A percentile compares a stretch with the other conserved stretches of the same genome.
Conservation (phyloP, 2,329 filamentous ascomycete species). For the Fusarium sp. region DNA sequence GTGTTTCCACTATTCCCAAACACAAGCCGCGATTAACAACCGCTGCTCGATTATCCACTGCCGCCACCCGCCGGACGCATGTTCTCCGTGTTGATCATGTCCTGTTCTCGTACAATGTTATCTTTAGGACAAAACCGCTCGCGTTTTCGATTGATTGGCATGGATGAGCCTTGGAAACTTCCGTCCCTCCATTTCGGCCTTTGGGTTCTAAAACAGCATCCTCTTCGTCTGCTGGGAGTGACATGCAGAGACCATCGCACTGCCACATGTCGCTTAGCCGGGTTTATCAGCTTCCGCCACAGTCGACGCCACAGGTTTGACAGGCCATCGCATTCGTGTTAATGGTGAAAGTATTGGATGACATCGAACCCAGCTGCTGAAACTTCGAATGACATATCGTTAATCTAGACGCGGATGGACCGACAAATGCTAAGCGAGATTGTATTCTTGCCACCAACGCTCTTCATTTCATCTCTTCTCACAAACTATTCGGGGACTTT, state of each 20-base stretch:
- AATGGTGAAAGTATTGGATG: conserved; percentile 14
- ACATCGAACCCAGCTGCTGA: conserved; percentile 11
- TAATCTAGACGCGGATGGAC: conserved; percentile 15
- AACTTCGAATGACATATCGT: conserved; percentile 17
- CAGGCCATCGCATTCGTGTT: conserved; percentile 25
- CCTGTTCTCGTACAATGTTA: conserved; percentile 31
- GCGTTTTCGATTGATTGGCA: conserved; percentile 21
- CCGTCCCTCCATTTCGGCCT: conserved; percentile 14
- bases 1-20: conserved; percentile 17
- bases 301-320: conserved; percentile 20
- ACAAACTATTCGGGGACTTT: background rate
- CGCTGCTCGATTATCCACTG: conserved; percentile 23
- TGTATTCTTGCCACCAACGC: conserved; percentile 16
- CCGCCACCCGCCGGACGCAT: conserved; percentile 32
- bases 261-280: conserved; percentile 34
- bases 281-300: conserved; percentile 13
- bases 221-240: conserved; percentile 7
- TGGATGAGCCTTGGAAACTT: conserved; percentile 2
- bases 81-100: conserved; percentile 32
- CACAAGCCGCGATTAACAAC: conserved; percentile 33
- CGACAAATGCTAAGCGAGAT: conserved; percentile 11
- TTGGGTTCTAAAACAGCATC: conserved; percentile 13
- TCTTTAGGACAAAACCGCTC: conserved; percentile 12
- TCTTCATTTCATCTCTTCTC: background rate
- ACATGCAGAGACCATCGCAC: conserved; percentile 9